phyloP scores from a whole-genome alignment of 2,329 filamentous ascomycete genomes.

The Fusarium tanahbumbuense region DNA sequence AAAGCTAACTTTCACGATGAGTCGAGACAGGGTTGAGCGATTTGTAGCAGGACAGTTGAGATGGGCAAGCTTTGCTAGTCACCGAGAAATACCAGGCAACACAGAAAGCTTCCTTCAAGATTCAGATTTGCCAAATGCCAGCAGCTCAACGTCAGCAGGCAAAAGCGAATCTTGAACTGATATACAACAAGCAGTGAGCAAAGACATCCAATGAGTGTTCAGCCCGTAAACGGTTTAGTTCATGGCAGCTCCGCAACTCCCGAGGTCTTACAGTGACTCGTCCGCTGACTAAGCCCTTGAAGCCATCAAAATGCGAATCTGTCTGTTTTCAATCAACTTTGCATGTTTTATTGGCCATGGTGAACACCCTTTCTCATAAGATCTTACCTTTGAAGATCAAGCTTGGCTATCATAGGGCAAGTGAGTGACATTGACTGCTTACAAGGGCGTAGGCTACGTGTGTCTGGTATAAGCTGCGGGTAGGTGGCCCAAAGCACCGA shows the following conservation, averaged over 20 bases:
- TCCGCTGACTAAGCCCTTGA: slow-evolving; percentile 38
- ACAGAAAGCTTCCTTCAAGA: background rate
- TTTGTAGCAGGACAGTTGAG: slow-evolving; percentile 25
- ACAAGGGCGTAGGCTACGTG: background rate
- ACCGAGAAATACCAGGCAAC: background rate
- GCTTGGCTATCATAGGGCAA: background rate
- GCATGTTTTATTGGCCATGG: background rate
- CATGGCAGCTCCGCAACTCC: slow-evolving; percentile 31
- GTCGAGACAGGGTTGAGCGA: slow-evolving; percentile 36
- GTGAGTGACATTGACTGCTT: background rate
- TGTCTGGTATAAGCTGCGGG: background rate
- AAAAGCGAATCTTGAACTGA: background rate
- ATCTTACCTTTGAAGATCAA: background rate
- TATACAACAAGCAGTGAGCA: slow-evolving; percentile 17
- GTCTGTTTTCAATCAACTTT: background rate
- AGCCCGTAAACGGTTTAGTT: slow-evolving; percentile 37
- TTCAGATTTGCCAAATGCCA: background rate
- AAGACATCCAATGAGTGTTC: slow-evolving; percentile 14
- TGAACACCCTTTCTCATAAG: background rate
- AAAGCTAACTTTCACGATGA: slow-evolving; percentile 13
- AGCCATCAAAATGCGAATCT: background rate
- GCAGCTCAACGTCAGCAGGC: background rate
- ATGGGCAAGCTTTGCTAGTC: background rate
- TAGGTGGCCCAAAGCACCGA: background rate
- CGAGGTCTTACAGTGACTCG: slow-evolving; percentile 13